phyloP scores from a whole-genome alignment of 257 asterid species.

The Ilex asprella region DNA sequence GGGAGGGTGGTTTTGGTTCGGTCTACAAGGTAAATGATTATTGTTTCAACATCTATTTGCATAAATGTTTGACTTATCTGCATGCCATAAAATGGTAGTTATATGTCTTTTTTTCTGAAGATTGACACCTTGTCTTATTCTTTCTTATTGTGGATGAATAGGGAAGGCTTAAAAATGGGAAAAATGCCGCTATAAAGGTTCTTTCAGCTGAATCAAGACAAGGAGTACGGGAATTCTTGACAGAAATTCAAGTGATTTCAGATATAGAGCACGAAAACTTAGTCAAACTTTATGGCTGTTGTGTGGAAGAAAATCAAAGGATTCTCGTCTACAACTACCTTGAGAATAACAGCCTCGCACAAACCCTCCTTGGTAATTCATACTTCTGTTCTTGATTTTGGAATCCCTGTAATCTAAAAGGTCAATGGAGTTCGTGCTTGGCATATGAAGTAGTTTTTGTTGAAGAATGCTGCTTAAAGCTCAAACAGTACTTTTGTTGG shows the following conservation, averaged over 20 bases:
- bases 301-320: conserved; percentile 73
- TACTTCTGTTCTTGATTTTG: conserved; percentile 10
- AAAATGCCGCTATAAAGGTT: conserved; percentile 88
- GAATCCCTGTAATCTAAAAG: neutral
- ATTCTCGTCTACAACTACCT: conserved; percentile 90
- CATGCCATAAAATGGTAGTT: neutral
- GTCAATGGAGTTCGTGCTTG: neutral
- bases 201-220: conserved; percentile 77
- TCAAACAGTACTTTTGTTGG: too few relatives aligned
- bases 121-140: neutral
- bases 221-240: conserved; percentile 81
- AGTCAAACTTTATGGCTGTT: conserved; percentile 89
- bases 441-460: too few relatives aligned
- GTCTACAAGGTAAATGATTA: conserved; percentile 62
- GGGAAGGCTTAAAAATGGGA: conserved; percentile 76
- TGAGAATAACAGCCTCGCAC: conserved; percentile 83
- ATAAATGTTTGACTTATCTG: neutral
- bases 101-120: neutral
- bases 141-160: conserved; percentile 17
- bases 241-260: conserved; percentile 84
- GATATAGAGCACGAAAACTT: conserved; percentile 73
- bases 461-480: too few relatives aligned
- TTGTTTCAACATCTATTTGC: neutral
- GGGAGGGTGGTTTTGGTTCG: conserved; percentile 96
- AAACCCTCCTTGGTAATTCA: conserved; percentile 71